phyloP scores from a whole-genome alignment of 345 rosid species.

The Euphorbia pulcherrima region DNA sequence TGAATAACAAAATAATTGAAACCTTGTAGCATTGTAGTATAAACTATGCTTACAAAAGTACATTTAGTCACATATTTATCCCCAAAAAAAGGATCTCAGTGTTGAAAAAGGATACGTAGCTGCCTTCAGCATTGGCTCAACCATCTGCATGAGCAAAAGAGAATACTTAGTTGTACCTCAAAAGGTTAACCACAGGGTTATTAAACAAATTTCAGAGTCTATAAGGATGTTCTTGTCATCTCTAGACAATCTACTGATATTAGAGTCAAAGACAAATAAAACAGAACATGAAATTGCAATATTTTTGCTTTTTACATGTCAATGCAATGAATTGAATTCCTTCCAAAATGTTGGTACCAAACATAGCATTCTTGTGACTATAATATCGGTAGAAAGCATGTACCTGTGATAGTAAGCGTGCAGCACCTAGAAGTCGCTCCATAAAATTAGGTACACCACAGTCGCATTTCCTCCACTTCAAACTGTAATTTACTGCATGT shows the following conservation, averaged over 20 bases:
- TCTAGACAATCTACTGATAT: neutral
- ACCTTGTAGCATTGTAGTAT: neutral
- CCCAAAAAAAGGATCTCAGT: neutral
- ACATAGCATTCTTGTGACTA: too few species aligned
- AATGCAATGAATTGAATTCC: neutral
- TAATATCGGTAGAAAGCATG: neutral
- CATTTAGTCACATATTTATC: constrained; percentile 3
- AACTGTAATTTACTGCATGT: constrained; percentile 30
- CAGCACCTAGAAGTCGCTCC: constrained; percentile 70
- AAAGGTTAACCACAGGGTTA: neutral
- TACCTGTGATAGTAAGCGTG: constrained; percentile 80
- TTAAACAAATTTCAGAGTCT: constrained; percentile 1
- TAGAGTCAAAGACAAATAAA: neutral
- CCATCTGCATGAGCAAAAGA: constrained; percentile 54
- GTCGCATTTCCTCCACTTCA: constrained; percentile 63
- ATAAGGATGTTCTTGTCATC: neutral
- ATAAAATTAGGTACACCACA: constrained; percentile 58
- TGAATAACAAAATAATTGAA: neutral
- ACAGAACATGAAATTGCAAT: neutral
- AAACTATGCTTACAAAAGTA: neutral
- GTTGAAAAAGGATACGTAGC: constrained; percentile 55
- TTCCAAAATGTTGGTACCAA: too few species aligned
- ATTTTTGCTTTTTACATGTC: neutral
- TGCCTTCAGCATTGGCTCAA: constrained; percentile 83
- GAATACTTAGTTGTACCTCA: neutral